Percentiles rank a stretch among this genome's conserved stretches.
These are phyloP conservation scores for Dalbergia oliveri DNA, from an alignment of 306 rosid genomes.

Conservation along the genomic window DNA sequence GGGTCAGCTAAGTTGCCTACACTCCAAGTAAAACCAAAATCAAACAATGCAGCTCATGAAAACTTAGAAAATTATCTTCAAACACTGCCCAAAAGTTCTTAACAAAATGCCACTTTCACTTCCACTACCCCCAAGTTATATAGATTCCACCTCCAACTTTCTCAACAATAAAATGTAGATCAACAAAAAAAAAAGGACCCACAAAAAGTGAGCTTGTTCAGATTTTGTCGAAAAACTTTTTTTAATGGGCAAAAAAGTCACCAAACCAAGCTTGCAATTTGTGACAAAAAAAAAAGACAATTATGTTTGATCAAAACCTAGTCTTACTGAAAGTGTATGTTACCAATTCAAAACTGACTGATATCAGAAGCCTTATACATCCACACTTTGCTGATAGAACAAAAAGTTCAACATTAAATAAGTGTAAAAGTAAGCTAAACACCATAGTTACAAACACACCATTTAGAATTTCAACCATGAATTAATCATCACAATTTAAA, in stretches of 20 bases:
- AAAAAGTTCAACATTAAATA: not conserved
- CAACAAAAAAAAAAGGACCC: not conserved
- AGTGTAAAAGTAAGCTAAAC: slow-evolving; percentile 6
- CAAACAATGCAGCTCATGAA: slow-evolving; percentile 31
- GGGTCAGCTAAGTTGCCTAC: slow-evolving; percentile 30
- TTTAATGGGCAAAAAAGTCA: not conserved
- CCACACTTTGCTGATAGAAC: slow-evolving; percentile 1
- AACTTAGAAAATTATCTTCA: not conserved
- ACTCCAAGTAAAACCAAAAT: slow-evolving; percentile 31
- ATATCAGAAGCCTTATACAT: not conserved
- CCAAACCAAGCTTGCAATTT: slow-evolving; percentile 6
- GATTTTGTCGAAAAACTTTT: not conserved
- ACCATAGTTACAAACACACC: not conserved
- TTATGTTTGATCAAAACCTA: not conserved
- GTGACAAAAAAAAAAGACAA: slow-evolving; percentile 5
- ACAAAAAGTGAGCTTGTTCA: slow-evolving; percentile 4
- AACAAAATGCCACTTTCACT: slow-evolving; percentile 22
- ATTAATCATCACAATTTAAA: slow-evolving; percentile 3
- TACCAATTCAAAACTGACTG: slow-evolving; percentile 1
- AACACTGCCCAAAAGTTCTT: not conserved
- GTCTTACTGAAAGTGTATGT: not conserved
- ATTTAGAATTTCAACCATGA: not conserved
- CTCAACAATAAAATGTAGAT: slow-evolving; percentile 23
- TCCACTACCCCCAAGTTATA: slow-evolving; percentile 6
- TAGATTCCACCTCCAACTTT: slow-evolving; percentile 22